phyloP scores from a whole-genome alignment of 768 basidiomycete genomes.

The Trametes coccinea region DNA sequence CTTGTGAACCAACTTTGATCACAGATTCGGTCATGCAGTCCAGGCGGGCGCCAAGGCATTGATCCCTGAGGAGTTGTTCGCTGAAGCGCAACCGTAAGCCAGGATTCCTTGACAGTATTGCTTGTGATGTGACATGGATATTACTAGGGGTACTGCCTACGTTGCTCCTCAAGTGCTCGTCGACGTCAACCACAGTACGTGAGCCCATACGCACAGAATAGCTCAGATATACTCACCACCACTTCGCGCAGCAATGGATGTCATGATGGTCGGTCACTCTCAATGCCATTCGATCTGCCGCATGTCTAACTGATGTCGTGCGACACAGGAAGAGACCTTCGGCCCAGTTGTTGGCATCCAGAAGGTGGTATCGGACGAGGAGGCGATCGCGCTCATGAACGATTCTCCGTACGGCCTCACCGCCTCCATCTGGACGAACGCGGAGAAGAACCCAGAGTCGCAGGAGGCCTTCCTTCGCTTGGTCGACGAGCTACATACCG shows the following conservation, averaged over 20 bases:
- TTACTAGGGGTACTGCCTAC: slow-evolving; percentile 70
- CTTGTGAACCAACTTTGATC: neutral
- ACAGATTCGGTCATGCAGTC: slow-evolving; percentile 43
- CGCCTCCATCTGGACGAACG: slow-evolving; percentile 91
- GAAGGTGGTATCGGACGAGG: slow-evolving; percentile 85
- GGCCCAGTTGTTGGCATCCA: slow-evolving; percentile 93
- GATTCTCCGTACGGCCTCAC: slow-evolving; percentile 95
- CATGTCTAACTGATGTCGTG: too few relatives aligned
- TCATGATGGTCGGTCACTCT: slow-evolving; percentile 70
- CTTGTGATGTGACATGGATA: neutral
- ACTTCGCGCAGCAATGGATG: slow-evolving; percentile 68
- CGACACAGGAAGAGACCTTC: slow-evolving; percentile 77
- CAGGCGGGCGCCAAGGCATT: slow-evolving; percentile 77
- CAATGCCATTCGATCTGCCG: neutral
- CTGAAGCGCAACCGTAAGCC: slow-evolving; percentile 65
- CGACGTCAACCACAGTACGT: slow-evolving; percentile 85
- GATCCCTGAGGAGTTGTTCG: slow-evolving; percentile 66
- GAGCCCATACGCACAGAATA: slow-evolving; percentile 7
- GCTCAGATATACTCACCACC: neutral
- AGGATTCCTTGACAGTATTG: neutral
- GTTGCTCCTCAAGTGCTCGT: slow-evolving; percentile 91
- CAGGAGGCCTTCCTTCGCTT: slow-evolving; percentile 67
- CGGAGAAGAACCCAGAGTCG: slow-evolving; percentile 56
- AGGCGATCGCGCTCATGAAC: slow-evolving; percentile 91
- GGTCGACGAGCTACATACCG: slow-evolving; percentile 74